Evolutionary conservation across 805 yeast species (phyloP).

Genomic region (Aciculoconidium aculeatum): DNA sequence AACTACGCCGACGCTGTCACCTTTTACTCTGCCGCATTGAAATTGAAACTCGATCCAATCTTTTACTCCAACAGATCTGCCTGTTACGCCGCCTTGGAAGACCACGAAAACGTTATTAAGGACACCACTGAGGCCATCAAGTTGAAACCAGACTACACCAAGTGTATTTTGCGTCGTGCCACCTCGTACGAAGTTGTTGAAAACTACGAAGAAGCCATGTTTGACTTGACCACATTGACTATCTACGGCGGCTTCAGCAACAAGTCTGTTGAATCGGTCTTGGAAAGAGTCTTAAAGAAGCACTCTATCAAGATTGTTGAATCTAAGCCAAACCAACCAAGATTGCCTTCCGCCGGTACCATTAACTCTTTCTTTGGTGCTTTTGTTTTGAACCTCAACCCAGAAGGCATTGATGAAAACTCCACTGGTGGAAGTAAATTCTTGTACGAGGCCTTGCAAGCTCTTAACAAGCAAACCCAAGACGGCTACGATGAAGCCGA

Average conservation of each 20-base stretch:
- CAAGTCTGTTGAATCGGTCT: slow-evolving; percentile 67
- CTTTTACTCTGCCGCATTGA: slow-evolving; percentile 73
- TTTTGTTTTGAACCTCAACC: slow-evolving; percentile 53
- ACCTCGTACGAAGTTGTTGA: slow-evolving; percentile 82
- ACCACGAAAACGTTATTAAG: slow-evolving; percentile 77
- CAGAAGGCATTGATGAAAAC: slow-evolving; percentile 43
- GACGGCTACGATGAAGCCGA: slow-evolving; percentile 62
- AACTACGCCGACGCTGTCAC: slow-evolving; percentile 71
- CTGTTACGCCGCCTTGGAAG: slow-evolving; percentile 77
- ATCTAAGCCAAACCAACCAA: slow-evolving; percentile 44
- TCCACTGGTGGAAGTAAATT: slow-evolving; percentile 56
- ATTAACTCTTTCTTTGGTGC: slow-evolving; percentile 84
- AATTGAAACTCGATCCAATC: slow-evolving; percentile 74
- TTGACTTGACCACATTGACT: slow-evolving; percentile 85
- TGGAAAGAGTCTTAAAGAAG: slow-evolving; percentile 81
- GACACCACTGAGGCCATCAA: slow-evolving; percentile 84
- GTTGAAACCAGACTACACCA: slow-evolving; percentile 83
- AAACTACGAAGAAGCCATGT: slow-evolving; percentile 76
- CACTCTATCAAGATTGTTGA: slow-evolving; percentile 71
- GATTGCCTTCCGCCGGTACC: slow-evolving; percentile 78
- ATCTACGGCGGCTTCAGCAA: slow-evolving; percentile 80
- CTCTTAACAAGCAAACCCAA: slow-evolving; percentile 44
- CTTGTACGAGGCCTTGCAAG: slow-evolving; percentile 59
- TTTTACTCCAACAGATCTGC: slow-evolving; percentile 96
- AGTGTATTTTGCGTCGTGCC: slow-evolving; percentile 91